These are phyloP conservation scores for Medicago ruthenica DNA, from an alignment of 306 rosid genomes.

Conservation along the genomic window DNA sequence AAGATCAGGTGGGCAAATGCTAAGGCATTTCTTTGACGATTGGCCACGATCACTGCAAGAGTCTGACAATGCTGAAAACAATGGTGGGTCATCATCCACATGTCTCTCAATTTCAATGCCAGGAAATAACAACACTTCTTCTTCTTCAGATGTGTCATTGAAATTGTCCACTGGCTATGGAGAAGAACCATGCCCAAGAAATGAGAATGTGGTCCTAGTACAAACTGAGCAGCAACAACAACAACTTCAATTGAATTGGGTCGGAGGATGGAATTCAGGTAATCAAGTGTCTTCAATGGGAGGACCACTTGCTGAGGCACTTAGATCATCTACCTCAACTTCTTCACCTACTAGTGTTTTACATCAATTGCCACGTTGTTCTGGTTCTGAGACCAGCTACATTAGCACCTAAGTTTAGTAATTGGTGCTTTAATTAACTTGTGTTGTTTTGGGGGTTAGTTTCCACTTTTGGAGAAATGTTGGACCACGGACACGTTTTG, in stretches of 20 bases:
- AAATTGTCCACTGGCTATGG: conserved; percentile 81
- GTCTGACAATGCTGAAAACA: conserved; percentile 53
- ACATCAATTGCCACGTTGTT: conserved; percentile 69
- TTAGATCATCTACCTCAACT: conserved; percentile 70
- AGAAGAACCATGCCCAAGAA: conserved; percentile 46
- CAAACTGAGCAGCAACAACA: conserved; percentile 26
- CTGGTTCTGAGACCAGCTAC: conserved; percentile 64
- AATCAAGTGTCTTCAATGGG: conserved; percentile 90
- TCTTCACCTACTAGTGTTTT: conserved; percentile 89
- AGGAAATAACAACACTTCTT: conserved; percentile 43
- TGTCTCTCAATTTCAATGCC: conserved; percentile 78
- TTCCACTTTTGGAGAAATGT: conserved; percentile 33
- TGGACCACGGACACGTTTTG: conserved; percentile 32
- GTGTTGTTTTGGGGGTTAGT: not conserved
- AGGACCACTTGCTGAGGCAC: conserved; percentile 95
- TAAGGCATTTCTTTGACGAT: conserved; percentile 92
- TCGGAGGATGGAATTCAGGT: conserved; percentile 63
- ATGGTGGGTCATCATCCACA: conserved; percentile 52
- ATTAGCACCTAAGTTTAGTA: conserved; percentile 52
- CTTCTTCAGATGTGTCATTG: conserved; percentile 82
- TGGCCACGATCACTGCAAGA: conserved; percentile 84
- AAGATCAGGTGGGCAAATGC: conserved; percentile 68
- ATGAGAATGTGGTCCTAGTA: conserved; percentile 49
- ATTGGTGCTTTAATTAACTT: conserved; percentile 1
- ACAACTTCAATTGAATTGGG: conserved; percentile 70